phyloP scores from a whole-genome alignment of 805 yeast species.

The Saturnispora ahearnii region DNA sequence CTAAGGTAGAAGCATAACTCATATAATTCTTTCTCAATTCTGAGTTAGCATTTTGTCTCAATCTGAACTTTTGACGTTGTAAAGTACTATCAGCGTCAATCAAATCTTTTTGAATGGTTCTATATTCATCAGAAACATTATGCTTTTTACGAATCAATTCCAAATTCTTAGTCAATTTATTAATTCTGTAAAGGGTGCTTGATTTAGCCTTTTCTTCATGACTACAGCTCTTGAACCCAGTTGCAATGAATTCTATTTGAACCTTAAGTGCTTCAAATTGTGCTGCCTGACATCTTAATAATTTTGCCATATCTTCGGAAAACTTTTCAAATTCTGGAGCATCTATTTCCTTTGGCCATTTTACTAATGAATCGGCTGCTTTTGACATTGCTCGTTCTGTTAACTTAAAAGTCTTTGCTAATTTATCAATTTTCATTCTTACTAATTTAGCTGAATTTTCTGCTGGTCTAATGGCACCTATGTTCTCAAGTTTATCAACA shows the following conservation, averaged over 20 bases:
- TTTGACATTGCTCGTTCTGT: constrained; percentile 1
- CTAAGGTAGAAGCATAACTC: constrained; percentile 5
- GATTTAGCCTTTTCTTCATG: constrained; percentile 7
- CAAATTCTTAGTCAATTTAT: constrained; percentile 2
- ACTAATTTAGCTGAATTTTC: constrained; percentile 8
- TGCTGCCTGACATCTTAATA: constrained; percentile 1
- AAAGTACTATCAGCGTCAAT: constrained; percentile 6
- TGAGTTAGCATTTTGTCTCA: constrained; percentile 8
- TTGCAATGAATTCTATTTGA: constrained; percentile 6
- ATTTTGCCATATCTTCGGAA: constrained; percentile 7
- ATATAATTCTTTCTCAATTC: constrained; percentile 4
- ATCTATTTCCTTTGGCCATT: constrained; percentile 10
- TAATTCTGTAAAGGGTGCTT: constrained; percentile 4
- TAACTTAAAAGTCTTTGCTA: constrained; percentile 3
- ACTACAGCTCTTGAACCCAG: constrained; percentile 5
- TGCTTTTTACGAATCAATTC: constrained; percentile 5
- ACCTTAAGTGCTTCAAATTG: constrained; percentile 7
- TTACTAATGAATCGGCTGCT: constrained; percentile 1
- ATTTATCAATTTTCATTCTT: constrained; percentile 6
- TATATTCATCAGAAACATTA: constrained; percentile 7
- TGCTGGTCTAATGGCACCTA: constrained; percentile 11
- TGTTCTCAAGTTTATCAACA: constrained; percentile 9
- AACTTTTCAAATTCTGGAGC: constrained; percentile 9
- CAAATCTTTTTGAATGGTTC: constrained; percentile 5
- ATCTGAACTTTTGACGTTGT: constrained; percentile 6